These are phyloP conservation scores for Taiozyma sp. DNA, from an alignment of 1,139 yeast genomes.

Conservation along the genomic window DNA sequence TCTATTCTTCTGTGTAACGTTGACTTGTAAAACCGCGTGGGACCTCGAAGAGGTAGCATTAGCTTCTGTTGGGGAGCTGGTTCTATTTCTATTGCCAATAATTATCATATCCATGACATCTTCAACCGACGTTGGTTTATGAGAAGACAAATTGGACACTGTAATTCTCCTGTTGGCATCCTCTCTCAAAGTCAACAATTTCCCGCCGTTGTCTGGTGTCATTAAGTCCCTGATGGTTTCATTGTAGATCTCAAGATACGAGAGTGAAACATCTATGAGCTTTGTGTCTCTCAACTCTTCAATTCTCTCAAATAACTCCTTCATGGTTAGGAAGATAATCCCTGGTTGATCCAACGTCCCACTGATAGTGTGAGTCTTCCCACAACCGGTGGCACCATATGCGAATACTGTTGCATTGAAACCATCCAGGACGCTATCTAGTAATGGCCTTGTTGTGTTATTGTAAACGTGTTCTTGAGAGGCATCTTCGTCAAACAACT, in stretches of 20 bases:
- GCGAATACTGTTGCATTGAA: conserved; percentile 92
- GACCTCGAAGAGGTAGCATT: conserved; percentile 87
- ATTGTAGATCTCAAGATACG: conserved; percentile 85
- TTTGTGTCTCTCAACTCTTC: conserved; percentile 50
- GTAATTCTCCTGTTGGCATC: conserved; percentile 61
- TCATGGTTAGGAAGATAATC: conserved; percentile 71
- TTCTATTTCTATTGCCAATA: conserved; percentile 68
- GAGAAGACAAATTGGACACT: conserved; percentile 69
- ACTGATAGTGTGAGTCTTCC: conserved; percentile 89
- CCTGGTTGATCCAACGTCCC: conserved; percentile 78
- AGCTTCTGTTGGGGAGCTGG: conserved; percentile 86
- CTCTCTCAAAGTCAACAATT: conserved; percentile 57
- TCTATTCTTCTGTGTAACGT: conserved; percentile 56
- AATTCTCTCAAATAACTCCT: conserved; percentile 62
- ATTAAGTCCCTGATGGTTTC: conserved; percentile 81
- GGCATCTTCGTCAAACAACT: conserved; percentile 60
- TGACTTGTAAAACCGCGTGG: conserved; percentile 86
- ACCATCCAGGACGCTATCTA: conserved; percentile 76
- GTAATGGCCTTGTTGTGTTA: conserved; percentile 62
- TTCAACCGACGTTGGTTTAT: conserved; percentile 57
- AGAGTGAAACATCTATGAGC: conserved; percentile 54
- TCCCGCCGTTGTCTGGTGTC: conserved; percentile 41
- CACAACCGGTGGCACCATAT: conserved; percentile 98
- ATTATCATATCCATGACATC: conserved; percentile 79
- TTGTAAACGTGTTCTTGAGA: conserved; percentile 64